A percentile compares a stretch with the other conserved stretches of the same genome.
These are phyloP conservation scores for Lactarius deliciosus DNA, from an alignment of 768 basidiomycete genomes.

Conservation along the genomic window DNA sequence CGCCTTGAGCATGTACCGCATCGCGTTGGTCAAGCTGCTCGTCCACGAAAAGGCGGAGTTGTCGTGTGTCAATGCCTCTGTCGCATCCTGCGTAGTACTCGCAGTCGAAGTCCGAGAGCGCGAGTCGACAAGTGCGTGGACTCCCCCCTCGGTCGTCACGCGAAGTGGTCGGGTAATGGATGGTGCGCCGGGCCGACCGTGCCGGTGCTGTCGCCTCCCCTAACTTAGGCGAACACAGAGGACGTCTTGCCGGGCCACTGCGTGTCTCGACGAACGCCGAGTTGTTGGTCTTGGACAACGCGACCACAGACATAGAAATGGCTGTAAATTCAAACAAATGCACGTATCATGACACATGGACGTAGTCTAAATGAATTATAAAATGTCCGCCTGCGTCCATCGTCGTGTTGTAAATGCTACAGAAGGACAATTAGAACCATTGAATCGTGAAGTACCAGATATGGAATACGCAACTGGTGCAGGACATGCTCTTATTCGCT, in stretches of 20 bases:
- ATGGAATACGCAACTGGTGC: background rate
- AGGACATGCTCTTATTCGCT: no score
- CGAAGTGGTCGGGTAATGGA: background rate
- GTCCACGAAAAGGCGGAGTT: constrained; percentile 46
- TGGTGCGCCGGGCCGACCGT: constrained; percentile 36
- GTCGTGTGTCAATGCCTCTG: constrained; percentile 8
- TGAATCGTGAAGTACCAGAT: no score
- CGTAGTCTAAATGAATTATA: no score
- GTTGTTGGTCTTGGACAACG: constrained; percentile 31
- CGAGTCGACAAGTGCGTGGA: background rate
- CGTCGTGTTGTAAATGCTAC: no score
- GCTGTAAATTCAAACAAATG: no score
- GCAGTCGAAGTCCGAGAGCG: constrained; percentile 21
- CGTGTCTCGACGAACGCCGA: constrained; percentile 40
- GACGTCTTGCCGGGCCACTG: constrained; percentile 42
- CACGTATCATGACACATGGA: no score
- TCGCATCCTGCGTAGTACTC: constrained; percentile 18
- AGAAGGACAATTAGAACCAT: no score
- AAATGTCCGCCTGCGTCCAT: no score
- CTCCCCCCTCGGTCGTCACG: background rate
- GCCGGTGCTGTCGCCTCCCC: constrained; percentile 39
- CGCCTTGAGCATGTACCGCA: constrained; percentile 54
- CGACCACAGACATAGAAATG: constrained; percentile 2
- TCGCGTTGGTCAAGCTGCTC: constrained; percentile 54
- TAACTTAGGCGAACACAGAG: constrained; percentile 41